phyloP scores from a whole-genome alignment of 2,329 filamentous ascomycete genomes.

The Parastagonospora nodorum region DNA sequence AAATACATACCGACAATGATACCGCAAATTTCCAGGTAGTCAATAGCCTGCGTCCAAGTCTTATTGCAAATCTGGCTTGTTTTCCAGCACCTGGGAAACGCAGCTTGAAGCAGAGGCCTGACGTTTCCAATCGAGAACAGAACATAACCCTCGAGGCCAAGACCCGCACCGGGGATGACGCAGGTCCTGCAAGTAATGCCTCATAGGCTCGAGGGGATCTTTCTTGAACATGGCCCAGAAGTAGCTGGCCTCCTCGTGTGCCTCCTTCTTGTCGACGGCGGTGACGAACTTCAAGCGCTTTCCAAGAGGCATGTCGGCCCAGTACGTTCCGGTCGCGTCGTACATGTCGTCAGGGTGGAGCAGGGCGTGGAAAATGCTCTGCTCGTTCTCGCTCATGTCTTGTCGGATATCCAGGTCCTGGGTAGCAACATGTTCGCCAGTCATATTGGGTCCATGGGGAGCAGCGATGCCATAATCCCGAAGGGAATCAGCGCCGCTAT shows the following conservation, averaged over 20 bases:
- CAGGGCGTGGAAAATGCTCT: slow-evolving; percentile 73
- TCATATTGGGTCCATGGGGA: slow-evolving; percentile 55
- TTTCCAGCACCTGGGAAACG: slow-evolving; percentile 81
- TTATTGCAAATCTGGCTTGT: slow-evolving; percentile 67
- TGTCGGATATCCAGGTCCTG: slow-evolving; percentile 43
- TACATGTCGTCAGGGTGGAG: slow-evolving; percentile 90
- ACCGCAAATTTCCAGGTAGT: slow-evolving; percentile 90
- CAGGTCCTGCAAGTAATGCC: slow-evolving; percentile 89
- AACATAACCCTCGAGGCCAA: slow-evolving; percentile 92
- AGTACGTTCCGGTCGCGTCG: slow-evolving; percentile 82
- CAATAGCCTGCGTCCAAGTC: slow-evolving; percentile 82
- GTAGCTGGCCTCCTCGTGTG: slow-evolving; percentile 66
- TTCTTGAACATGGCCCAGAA: slow-evolving; percentile 83
- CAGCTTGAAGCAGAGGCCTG: slow-evolving; percentile 75
- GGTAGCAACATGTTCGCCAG: slow-evolving; percentile 51
- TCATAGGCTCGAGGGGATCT: slow-evolving; percentile 82
- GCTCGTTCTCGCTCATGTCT: slow-evolving; percentile 63
- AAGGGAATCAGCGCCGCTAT: slow-evolving; percentile 31
- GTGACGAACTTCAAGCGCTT: slow-evolving; percentile 77
- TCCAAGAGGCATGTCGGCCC: slow-evolving; percentile 79
- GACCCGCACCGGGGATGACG: slow-evolving; percentile 87
- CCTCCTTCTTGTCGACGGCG: slow-evolving; percentile 73
- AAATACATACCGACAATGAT: slow-evolving; percentile 76
- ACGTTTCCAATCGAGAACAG: slow-evolving; percentile 97
- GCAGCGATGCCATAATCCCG: slow-evolving; percentile 55